Base-by-base conservation (phyloP, 805 yeast species). In the Metschnikowia arizonensis region DNA sequence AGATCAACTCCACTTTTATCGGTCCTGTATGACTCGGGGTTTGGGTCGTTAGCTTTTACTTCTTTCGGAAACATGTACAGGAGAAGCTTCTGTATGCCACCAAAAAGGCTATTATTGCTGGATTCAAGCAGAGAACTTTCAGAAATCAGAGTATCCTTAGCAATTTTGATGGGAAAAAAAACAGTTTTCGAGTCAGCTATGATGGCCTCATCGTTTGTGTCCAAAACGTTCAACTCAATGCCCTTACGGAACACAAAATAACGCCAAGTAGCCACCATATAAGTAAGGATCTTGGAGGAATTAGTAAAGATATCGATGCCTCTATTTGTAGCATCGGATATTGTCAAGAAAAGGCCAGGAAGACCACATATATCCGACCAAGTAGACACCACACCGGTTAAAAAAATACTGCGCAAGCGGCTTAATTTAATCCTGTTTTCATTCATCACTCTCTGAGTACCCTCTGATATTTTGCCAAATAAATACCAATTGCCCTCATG, bases 311-410 rank as follows among this genome's bases (percentile, higher is more conserved):
- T 65, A n/a, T 73, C 73, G 31, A 86, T 60, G 5, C 71, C 71
- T 39, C 76, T 74, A 50, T 76, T 72, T 1, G 88, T 89, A 54
- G 88, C 85, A 54, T 88, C 97, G 46, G 87, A 81, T 11, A 85
- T 72, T 0, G 97, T 88, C 41, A 91, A 66, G 40, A 91, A 78
- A 56, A 88, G 66, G 0, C 99, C 99, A 0, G 98, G 97, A 5
- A 91, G 63, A 0, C 99, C 99, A n/a, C 95, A 88, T 2, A 88
- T 66, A n/a, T 83, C 74, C 5, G 75, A 62, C 97, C 97, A 91
- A 44, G 76, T 64, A 17, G 60, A 50, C 9, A 86, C 50, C n/a
- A 68, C 69, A 2, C 99, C 99, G 0, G 96, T 82, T 4, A 93
- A 58, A 56, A 87, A 90, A 3, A 91, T 68, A 30, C 81, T 78